Percentiles rank a stretch among this genome's conserved stretches.
Evolutionary conservation across 2,329 filamentous ascomycete species (phyloP).

Genomic region (Exophiala calicioides): DNA sequence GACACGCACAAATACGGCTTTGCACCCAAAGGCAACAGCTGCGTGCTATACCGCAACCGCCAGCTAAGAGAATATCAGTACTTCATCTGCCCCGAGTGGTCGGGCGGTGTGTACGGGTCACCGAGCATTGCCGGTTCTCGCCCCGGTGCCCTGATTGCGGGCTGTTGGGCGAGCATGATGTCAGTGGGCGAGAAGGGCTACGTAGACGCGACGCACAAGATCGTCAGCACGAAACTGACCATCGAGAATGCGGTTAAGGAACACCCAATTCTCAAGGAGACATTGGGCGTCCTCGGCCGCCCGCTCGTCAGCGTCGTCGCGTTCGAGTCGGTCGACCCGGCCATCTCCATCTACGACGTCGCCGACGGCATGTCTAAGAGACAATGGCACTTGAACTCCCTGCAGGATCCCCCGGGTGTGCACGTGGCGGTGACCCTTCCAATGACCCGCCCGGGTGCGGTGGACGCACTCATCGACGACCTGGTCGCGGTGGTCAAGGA

Average conservation of each 20-base stretch:
- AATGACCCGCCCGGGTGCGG: slow-evolving; percentile 66
- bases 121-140: slow-evolving; percentile 89
- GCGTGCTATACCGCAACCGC: slow-evolving; percentile 82
- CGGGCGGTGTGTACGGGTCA: slow-evolving; percentile 91
- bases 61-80: slow-evolving; percentile 86
- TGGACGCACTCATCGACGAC: slow-evolving; percentile 77
- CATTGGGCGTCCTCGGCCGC: slow-evolving; percentile 78
- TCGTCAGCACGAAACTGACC: slow-evolving; percentile 82
- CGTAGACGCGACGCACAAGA: slow-evolving; percentile 79
- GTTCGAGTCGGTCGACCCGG: slow-evolving; percentile 68
- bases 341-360: slow-evolving; percentile 91
- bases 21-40: slow-evolving; percentile 95
- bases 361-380: slow-evolving; percentile 80
- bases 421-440: slow-evolving; percentile 93
- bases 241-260: slow-evolving; percentile 73
- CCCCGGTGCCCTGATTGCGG: slow-evolving; percentile 90
- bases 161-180: slow-evolving; percentile 93
- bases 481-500: slow-evolving; percentile 59
- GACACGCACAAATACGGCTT: slow-evolving; percentile 99
- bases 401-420: slow-evolving; percentile 88
- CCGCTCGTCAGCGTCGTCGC: slow-evolving; percentile 89
- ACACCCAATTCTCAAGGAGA: slow-evolving; percentile 66
- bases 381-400: slow-evolving; percentile 94
- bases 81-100: slow-evolving; percentile 93
- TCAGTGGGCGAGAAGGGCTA: slow-evolving; percentile 84